Evolutionary conservation across 768 basidiomycete species (phyloP).

Genomic region (Kwoniella heveanensis): DNA sequence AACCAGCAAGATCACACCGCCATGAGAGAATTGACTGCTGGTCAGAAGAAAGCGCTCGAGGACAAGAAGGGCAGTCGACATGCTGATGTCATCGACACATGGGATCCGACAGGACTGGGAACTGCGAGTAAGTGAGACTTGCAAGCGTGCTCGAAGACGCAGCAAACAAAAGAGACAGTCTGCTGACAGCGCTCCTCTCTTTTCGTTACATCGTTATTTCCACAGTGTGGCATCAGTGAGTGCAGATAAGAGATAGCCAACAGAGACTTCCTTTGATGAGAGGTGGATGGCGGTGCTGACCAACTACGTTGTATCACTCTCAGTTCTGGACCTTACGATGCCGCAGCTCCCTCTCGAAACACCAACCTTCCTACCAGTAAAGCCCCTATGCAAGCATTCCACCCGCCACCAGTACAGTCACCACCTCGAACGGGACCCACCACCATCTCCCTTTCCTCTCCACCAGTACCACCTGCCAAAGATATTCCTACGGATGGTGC

Average conservation of each 20-base stretch:
- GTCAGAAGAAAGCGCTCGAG: conserved; percentile 42
- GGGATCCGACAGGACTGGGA: conserved; percentile 56
- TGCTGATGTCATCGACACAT: conserved; percentile 55
- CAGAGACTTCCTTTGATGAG: not conserved
- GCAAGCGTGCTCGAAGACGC: no score
- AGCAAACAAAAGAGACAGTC: not conserved
- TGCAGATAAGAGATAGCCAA: not conserved
- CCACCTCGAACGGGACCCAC: conserved; percentile 33
- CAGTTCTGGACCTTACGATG: conserved; percentile 54
- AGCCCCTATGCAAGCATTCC: conserved; percentile 54
- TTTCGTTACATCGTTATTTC: not conserved
- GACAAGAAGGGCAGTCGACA: conserved; percentile 54
- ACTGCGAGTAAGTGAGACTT: conserved; percentile 51
- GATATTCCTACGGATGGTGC: not conserved
- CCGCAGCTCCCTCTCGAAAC: conserved; percentile 54
- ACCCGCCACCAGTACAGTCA: conserved; percentile 26
- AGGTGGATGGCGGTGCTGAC: conserved; percentile 14
- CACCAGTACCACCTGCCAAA: conserved; percentile 30
- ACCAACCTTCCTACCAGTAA: conserved; percentile 36
- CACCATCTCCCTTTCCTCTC: conserved; percentile 36
- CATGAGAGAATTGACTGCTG: conserved; percentile 36
- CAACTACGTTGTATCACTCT: not conserved
- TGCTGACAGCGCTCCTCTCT: not conserved
- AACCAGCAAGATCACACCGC: conserved; percentile 5
- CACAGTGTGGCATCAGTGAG: conserved; percentile 54